These are phyloP conservation scores for Colletotrichum graminicola DNA, from an alignment of 2,329 filamentous ascomycete species.

Conservation along the genomic window DNA sequence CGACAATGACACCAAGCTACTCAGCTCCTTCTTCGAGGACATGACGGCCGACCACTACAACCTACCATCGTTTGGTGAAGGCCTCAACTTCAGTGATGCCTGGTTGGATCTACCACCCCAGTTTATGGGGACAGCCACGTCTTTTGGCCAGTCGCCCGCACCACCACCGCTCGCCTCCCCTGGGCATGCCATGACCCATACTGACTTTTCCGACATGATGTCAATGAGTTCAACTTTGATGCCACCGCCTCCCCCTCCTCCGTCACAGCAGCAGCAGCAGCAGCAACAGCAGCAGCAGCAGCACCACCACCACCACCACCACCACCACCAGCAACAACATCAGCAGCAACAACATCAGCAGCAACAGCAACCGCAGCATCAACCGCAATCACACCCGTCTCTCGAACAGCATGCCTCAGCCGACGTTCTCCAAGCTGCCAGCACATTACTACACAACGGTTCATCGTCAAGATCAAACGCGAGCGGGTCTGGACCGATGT, in stretches of 20 bases:
- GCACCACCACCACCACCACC: conserved; percentile 46
- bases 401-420: conserved; percentile 55
- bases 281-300: conserved; percentile 49
- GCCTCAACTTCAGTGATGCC: conserved; percentile 62
- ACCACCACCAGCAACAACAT: conserved; percentile 48
- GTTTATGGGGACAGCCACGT: conserved; percentile 75
- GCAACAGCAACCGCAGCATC: conserved; percentile 47
- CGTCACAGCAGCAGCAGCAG: conserved; percentile 46
- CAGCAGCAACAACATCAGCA: conserved; percentile 47
- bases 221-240: conserved; percentile 51
- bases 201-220: conserved; percentile 47
- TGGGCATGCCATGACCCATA: conserved; percentile 46
- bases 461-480: conserved; percentile 47
- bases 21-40: conserved; percentile 69
- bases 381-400: conserved; percentile 38
- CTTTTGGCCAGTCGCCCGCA: conserved; percentile 66
- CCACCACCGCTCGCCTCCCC: conserved; percentile 47
- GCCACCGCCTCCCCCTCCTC: conserved; percentile 53
- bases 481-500: conserved; percentile 41
- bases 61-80: conserved; percentile 63
- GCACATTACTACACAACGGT: conserved; percentile 61
- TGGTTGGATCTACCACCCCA: conserved; percentile 73
- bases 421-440: conserved; percentile 70
- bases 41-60: conserved; percentile 65
- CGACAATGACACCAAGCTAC: conserved; percentile 69